Percentiles rank a stretch among this genome's conserved stretches.
phyloP scores from a whole-genome alignment of 1,139 yeast genomes.

The Hyphopichia fennica region DNA sequence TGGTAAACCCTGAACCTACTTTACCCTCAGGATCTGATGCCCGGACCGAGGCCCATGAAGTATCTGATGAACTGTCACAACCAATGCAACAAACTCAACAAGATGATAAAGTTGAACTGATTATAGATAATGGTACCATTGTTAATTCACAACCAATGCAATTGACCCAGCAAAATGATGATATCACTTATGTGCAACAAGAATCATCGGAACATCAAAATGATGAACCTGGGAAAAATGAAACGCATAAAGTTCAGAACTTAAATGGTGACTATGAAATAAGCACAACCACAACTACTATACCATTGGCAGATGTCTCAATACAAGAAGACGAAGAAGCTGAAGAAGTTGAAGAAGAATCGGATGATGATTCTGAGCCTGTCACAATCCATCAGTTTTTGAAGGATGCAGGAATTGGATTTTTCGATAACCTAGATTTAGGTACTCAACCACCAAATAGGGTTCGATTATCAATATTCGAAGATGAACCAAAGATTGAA shows the following conservation, averaged over 20 bases:
- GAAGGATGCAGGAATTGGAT: slow-evolving; percentile 47
- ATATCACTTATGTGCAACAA: neutral
- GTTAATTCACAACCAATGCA: slow-evolving; percentile 12
- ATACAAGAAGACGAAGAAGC: no score
- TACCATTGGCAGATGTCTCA: slow-evolving; percentile 32
- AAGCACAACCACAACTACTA: slow-evolving; percentile 18
- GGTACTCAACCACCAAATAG: slow-evolving; percentile 28
- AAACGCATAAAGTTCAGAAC: neutral
- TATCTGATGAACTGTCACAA: slow-evolving; percentile 8
- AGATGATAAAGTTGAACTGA: slow-evolving; percentile 1
- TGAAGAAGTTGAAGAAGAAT: neutral
- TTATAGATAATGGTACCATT: slow-evolving; percentile 1
- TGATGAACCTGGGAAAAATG: neutral
- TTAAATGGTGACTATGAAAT: slow-evolving; percentile 6
- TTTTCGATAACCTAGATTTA: slow-evolving; percentile 52
- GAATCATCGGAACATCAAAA: neutral
- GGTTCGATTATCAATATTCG: slow-evolving; percentile 20
- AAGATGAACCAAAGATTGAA: slow-evolving; percentile 11
- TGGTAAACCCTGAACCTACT: neutral
- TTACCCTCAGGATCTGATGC: neutral
- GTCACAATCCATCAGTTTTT: slow-evolving; percentile 45
- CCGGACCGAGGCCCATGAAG: neutral
- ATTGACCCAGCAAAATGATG: slow-evolving; percentile 8
- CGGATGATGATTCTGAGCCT: slow-evolving; percentile 22
- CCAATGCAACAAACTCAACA: slow-evolving; percentile 24